A percentile compares a stretch with the other conserved stretches of the same genome.
Evolutionary conservation across 805 yeast genomes (phyloP).

Genomic region (Candida argentea): DNA sequence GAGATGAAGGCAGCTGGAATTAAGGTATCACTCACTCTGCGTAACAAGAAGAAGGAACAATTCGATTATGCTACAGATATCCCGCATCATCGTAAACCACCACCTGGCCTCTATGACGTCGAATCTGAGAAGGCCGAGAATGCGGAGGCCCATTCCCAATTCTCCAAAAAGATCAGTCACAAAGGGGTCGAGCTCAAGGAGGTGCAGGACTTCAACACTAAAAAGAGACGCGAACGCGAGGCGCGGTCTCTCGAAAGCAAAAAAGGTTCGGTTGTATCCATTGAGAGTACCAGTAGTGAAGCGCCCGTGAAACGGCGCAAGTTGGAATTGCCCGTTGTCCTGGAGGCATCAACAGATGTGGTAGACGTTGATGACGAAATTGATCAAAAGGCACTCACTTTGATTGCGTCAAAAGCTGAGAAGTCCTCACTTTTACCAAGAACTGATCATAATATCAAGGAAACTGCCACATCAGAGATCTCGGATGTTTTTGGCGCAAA

Average conservation of each 20-base stretch:
- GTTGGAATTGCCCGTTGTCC: conserved; percentile 15
- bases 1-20: conserved; percentile 77
- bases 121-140: conserved; percentile 44
- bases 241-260: conserved; percentile 9
- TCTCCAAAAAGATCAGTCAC: conserved; percentile 32
- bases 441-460: neutral
- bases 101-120: conserved; percentile 59
- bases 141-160: conserved; percentile 24
- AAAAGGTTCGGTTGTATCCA: conserved; percentile 14
- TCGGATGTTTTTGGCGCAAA: no score
- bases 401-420: conserved; percentile 18
- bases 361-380: conserved; percentile 25
- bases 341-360: conserved; percentile 2
- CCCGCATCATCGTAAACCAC: conserved; percentile 66
- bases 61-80: conserved; percentile 80
- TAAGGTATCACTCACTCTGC: conserved; percentile 38
- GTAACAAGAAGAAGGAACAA: conserved; percentile 44
- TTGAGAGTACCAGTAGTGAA: conserved; percentile 12
- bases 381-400: conserved; percentile 19
- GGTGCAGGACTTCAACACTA: conserved; percentile 19
- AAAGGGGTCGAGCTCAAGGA: conserved; percentile 36
- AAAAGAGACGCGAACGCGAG: conserved; percentile 16
- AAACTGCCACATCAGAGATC: conserved; percentile 5
- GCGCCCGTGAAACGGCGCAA: conserved; percentile 15
- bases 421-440: conserved; percentile 22